Base-by-base conservation (phyloP, 1,284 basidiomycete genomes). In the Pseudozyma flocculosa region DNA sequence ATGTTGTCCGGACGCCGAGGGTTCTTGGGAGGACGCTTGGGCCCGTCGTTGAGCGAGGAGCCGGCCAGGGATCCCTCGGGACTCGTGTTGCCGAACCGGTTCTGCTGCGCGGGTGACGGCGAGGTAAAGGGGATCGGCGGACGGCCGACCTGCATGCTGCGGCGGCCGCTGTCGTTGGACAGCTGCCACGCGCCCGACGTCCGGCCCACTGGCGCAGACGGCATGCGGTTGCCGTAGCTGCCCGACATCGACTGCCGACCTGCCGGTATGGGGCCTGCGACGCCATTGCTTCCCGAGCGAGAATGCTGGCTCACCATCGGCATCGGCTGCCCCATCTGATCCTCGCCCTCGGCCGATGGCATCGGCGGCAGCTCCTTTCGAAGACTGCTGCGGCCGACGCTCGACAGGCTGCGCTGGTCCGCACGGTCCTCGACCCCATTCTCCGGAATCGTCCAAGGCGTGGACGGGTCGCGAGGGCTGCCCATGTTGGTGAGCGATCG, bases 321-420 rank as follows among this genome's bases (percentile, higher is more conserved):
- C 32, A 4, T 3, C 10, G 32, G 32, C 32, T 34, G 32, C 15
- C 29, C 29, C 5, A 5, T 13, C 7, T 29, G 5, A 5, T 29
- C 29, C 13, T 5, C 29, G 29, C 5, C 15, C 0, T 49, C 43
- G 5, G 36, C 34, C 7, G 48, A 18, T 18, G 61, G 57, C 61
- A 57, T 64, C 9, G 48, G 41, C 5, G 61, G 61, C 32, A 64
- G 40, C 45, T 56, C 61, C 38, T 60, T 64, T 23, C 57, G 54
- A 46, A 48, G 23, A 34, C 54, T 48, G 0, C 48, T 50, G 22
- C 43, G 56, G 41, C 40, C 47, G 14, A 34, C 47, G 32, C 54
- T 51, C 30, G 46, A 52, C 22, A 45, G 30, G 21, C 46, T 48
- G 18, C 42, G 32, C 23, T 52, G 52, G 4, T 36, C 38, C 26